Base-by-base conservation (phyloP, 169 alveolate species). In the Pseudocohnilembus persalinus region DNA sequence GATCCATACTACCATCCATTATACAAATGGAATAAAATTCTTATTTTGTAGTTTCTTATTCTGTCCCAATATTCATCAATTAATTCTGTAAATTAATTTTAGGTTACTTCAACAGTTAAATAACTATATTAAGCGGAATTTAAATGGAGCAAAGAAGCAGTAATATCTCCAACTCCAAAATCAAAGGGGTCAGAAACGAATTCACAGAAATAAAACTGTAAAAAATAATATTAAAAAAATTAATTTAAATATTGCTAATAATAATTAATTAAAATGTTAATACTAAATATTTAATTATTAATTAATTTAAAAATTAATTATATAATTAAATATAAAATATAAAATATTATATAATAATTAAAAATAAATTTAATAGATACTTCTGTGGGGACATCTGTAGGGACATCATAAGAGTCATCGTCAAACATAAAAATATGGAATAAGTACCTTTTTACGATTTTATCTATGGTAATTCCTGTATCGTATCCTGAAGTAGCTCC, bases 161-260 rank as follows among this genome's bases (percentile, higher is more conserved):
- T n/a, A n/a, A n/a, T n/a, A n/a, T n/a, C n/a, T n/a, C 65, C 65
- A 32, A 49, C 76, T 34, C 29, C 30, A 15, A 79, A 34, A 35
- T n/a, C 73, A 64, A n/a, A n/a, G 0, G 84, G 73, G 29, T 34
- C 76, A n/a, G 84, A 75, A 64, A 63, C 49, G 29, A 79, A 79
- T 79, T 79, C 84, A 0, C 76, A 49, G 76, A 79, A 79, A 31
- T 63, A 79, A 16, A 49, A 68, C 31, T n/a, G n/a, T n/a, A n/a
- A n/a, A n/a, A n/a, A n/a, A n/a, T n/a, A n/a, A n/a, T n/a, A n/a
- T n/a, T n/a, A n/a, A n/a, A n/a, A n/a, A n/a, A n/a, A n/a, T n/a
- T n/a, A n/a, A n/a, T n/a, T n/a, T n/a, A n/a, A n/a, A n/a, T n/a
- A n/a, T n/a, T n/a, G n/a, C n/a, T n/a, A n/a, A n/a, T n/a, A n/a